Evolutionary conservation across 164 flowering plant species (phyloP), one percentile per base, ranked within the genome.

Genomic region (Kingdonia uniflora): DNA sequence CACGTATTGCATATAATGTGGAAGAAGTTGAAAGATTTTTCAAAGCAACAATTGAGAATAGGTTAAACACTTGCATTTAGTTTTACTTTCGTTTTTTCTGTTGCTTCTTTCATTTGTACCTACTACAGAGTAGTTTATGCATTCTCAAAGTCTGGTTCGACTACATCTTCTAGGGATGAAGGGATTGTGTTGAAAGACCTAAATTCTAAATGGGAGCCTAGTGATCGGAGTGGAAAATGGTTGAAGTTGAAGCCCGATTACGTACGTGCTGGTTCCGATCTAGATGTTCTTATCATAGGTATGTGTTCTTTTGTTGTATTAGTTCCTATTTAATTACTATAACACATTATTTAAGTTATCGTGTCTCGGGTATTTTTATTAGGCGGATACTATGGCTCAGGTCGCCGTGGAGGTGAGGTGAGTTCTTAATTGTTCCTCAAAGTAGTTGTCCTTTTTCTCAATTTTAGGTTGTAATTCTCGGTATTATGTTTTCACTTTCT

Each of bases 321-420:
- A 39, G 1, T 12, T 61, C 41, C 44, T 40, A 19, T 13, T 42
- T 17, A 16, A 25, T 25, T 59, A 21, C 0, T 43, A 0, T 47
- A 19, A 19, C 2, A 5, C 14, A 41, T 2, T 52, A 21, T 21
- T 22, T 22, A 23, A 19, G 16, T 61, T 47, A 17, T 49, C 5
- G 17, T 12, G n/a, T 20, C 24, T 41, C 14, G 50, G n/a, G 16
- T 54, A 19, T 33, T 24, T 68, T 42, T 54, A 56, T 55, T 64
- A 86, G 97, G 97, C 12, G 97, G 97, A 54, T 92, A 92, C 65
- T 84, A 84, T 75, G 99, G 99, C 38, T 84, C 99, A 64, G 97
- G 99, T 12, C 95, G 95, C 51, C 89, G 61, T 51, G 99, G 99
- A 64, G 99, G 99, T 14, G 89, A 88, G 86, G 95, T 84, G 6